phyloP scores from a whole-genome alignment of 2,329 filamentous ascomycete species.

The Remersonia thermophila region DNA sequence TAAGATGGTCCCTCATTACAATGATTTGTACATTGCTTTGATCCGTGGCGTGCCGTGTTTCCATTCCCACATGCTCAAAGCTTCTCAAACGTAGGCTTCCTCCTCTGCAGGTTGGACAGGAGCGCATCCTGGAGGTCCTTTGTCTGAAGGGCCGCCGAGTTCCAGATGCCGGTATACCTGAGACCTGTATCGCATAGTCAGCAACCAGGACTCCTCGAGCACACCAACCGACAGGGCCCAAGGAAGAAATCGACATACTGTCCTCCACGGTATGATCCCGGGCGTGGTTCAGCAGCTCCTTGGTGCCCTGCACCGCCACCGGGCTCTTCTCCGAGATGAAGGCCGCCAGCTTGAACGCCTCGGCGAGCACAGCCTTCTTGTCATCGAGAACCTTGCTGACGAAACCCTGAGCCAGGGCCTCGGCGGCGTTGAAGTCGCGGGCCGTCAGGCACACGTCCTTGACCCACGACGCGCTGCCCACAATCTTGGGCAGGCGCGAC shows the following conservation, averaged over 20 bases:
- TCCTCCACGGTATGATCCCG: slow-evolving; percentile 68
- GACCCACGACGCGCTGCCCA: slow-evolving; percentile 61
- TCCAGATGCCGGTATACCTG: slow-evolving; percentile 80
- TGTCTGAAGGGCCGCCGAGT: slow-evolving; percentile 70
- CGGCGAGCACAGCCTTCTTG: slow-evolving; percentile 51
- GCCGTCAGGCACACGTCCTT: slow-evolving; percentile 68
- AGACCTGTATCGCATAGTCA: too few species aligned
- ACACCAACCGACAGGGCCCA: background rate
- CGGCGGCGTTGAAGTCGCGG: slow-evolving; percentile 53
- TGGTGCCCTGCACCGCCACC: slow-evolving; percentile 76
- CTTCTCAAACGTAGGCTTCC: slow-evolving; percentile 73
- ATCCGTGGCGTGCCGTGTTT: too few species aligned
- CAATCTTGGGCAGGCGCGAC: slow-evolving; percentile 58
- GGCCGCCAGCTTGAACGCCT: slow-evolving; percentile 50
- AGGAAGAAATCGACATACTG: slow-evolving; percentile 37
- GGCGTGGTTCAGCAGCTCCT: slow-evolving; percentile 73
- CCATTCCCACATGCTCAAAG: slow-evolving; percentile 36
- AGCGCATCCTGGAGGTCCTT: slow-evolving; percentile 64
- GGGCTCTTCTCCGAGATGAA: slow-evolving; percentile 72
- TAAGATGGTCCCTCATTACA: background rate
- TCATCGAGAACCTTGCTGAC: slow-evolving; percentile 52
- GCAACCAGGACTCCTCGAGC: too few species aligned
- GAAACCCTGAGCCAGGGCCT: slow-evolving; percentile 58
- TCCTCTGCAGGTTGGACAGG: slow-evolving; percentile 64
- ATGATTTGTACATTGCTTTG: too few species aligned